Conservation (phyloP, 2,329 filamentous ascomycete species). For the Chrysoporthe cubensis region DNA sequence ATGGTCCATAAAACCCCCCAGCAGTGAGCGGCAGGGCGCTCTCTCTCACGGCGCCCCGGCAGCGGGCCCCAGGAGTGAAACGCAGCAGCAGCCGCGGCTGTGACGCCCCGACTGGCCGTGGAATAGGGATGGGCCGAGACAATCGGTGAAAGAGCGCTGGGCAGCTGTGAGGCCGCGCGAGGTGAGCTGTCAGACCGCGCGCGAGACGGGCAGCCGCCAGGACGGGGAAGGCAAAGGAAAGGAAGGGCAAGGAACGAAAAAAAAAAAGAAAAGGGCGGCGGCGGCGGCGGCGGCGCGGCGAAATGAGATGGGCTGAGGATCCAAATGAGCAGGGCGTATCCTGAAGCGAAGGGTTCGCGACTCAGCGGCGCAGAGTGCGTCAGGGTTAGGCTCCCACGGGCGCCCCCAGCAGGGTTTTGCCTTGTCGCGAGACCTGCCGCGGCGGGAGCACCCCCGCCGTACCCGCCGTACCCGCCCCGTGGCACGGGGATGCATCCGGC, state of each 20-base stretch:
- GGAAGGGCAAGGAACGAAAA: neutral
- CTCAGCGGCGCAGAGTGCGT: neutral
- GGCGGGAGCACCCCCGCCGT: neutral
- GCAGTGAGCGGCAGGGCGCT: too few species aligned
- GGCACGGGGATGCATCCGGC: neutral
- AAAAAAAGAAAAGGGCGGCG: neutral
- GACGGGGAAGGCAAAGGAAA: neutral
- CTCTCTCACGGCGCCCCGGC: too few species aligned
- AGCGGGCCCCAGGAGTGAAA: too few species aligned
- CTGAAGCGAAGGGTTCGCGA: conserved; percentile 18
- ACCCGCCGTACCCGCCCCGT: neutral
- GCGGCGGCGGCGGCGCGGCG: neutral
- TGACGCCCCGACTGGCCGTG: too few species aligned
- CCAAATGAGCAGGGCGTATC: conserved; percentile 20
- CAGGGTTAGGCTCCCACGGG: neutral
- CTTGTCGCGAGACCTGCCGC: neutral
- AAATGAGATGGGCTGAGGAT: conserved; percentile 18
- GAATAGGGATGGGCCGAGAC: too few species aligned
- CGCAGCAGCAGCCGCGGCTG: too few species aligned
- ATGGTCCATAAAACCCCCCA: too few species aligned
- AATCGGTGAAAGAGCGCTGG: too few species aligned
- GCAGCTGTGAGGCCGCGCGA: too few species aligned
- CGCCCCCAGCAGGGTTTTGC: neutral
- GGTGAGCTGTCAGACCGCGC: too few species aligned
- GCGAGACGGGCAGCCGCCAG: too few species aligned